Conservation (phyloP, 495 filamentous ascomycete genomes). For the Neurospora sp. region DNA sequence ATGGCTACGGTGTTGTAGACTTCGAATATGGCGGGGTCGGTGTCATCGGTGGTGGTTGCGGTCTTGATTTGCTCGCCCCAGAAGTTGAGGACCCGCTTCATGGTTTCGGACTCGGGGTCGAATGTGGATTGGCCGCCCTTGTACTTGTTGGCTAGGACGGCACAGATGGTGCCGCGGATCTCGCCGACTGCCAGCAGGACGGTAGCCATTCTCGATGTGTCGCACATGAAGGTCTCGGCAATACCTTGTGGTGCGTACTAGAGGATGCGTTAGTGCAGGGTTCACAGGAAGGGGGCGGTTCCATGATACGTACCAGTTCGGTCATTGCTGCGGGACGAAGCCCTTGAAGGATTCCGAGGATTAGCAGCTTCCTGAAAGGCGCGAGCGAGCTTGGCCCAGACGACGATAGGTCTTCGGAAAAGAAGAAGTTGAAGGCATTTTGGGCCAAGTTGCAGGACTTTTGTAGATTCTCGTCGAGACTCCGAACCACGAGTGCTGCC, state of each 20-base stretch:
- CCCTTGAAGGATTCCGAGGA: constrained; percentile 35
- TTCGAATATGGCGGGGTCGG: constrained; percentile 9
- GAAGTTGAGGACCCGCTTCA: constrained; percentile 13
- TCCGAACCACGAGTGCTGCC: constrained; percentile 19
- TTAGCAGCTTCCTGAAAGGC: constrained; percentile 14
- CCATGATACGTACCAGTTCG: constrained; percentile 21
- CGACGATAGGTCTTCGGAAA: not conserved
- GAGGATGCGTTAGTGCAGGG: constrained; percentile 3
- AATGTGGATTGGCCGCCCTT: constrained; percentile 16
- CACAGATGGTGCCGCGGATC: constrained; percentile 19
- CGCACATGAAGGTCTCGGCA: constrained; percentile 17
- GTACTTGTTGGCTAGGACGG: constrained; percentile 29
- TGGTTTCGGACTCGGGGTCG: constrained; percentile 16
- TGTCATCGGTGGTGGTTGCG: constrained; percentile 1
- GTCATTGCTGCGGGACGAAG: constrained; percentile 29
- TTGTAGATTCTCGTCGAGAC: constrained; percentile 17
- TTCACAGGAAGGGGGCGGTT: not conserved
- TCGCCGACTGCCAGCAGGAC: constrained; percentile 6
- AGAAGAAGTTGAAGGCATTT: constrained; percentile 28
- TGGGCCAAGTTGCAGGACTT: constrained; percentile 15
- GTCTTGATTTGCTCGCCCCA: constrained; percentile 15
- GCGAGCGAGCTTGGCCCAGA: not conserved
- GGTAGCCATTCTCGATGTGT: constrained; percentile 2
- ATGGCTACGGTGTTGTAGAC: constrained; percentile 15
- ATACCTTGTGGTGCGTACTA: constrained; percentile 18